Evolutionary conservation across 169 alveolate species (phyloP), one percentile per base, ranked within the genome.

Genomic region (Eimeria sp.): DNA sequence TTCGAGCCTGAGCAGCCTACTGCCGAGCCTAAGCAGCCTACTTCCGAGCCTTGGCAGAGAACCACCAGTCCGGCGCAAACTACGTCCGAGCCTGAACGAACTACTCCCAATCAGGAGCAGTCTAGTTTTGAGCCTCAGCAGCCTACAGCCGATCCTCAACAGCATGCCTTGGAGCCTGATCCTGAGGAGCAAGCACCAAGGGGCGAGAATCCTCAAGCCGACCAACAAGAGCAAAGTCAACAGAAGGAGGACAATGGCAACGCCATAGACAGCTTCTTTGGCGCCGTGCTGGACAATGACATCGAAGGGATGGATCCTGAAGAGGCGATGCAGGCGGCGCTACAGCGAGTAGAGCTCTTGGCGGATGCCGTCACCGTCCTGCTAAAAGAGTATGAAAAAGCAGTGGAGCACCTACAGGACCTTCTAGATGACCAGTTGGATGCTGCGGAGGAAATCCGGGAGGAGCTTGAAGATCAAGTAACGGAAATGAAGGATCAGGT

Each of bases 301-400:
- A 9, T 18, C 61, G 80, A 40, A 27, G 80, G n/a, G 65, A 57
- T 13, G 65, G 93, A 86, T 27, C 30, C 93, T 22, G 93, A 86
- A 43, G 93, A 86, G 25, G 82, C 30, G 45, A 61, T 86, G 57
- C 34, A 63, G 27, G 80, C 80, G 22, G 93, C 82, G 40, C 51
- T 86, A 47, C 93, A 86, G 47, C 76, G 93, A 61, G 65, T 86
- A 22, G 93, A 86, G 80, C 82, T 86, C n/a, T 49, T 86, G 51
- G 93, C 93, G 25, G 93, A 86, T 43, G 93, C 93, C 34, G 93
- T 86, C 80, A 86, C 93, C 63, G 93, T 86, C 14, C 63, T 86
- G 82, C 80, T 86, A n/a, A 57, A 40, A 45, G 93, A 86, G 58
- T 86, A 86, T 34, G 93, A 58, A 34, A 86, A 61, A 27, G 93